Conservation (phyloP, 2,329 filamentous ascomycete species). For the Sporothrix protearum region DNA sequence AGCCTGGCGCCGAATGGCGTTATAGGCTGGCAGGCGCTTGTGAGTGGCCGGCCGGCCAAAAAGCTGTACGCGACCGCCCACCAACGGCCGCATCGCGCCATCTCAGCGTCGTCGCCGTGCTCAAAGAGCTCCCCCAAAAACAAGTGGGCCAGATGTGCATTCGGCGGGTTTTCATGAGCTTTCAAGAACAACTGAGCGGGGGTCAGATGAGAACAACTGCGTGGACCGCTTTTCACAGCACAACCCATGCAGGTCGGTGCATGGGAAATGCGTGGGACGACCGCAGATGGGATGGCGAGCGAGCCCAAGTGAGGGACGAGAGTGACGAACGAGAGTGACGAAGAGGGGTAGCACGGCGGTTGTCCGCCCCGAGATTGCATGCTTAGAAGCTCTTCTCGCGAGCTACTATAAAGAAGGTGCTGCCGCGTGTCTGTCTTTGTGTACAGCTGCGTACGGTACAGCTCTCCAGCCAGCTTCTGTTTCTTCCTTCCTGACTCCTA, state of each 20-base stretch:
- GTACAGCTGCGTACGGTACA: background rate
- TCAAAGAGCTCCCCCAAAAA: background rate
- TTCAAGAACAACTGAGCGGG: background rate
- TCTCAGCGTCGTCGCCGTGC: conserved; percentile 8
- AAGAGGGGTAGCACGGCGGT: background rate
- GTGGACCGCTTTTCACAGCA: background rate
- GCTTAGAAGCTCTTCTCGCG: background rate
- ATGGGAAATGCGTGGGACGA: background rate
- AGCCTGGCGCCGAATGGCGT: conserved; percentile 11
- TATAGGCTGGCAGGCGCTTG: background rate
- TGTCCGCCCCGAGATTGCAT: conserved; percentile 1
- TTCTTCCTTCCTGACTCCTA: background rate
- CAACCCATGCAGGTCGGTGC: background rate
- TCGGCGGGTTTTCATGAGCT: background rate
- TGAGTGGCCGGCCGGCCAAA: background rate
- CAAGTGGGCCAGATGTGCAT: background rate
- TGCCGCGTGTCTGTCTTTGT: background rate
- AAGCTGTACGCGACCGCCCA: background rate
- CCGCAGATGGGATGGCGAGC: conserved; percentile 6
- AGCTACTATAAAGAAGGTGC: background rate
- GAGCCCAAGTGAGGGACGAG: background rate
- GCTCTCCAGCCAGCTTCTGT: background rate
- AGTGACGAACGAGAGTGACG: background rate
- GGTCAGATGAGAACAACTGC: background rate
- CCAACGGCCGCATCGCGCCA: background rate